A percentile compares a stretch with the other conserved stretches of the same genome.
phyloP scores from a whole-genome alignment of 2,329 filamentous ascomycete genomes.

The Pseudogymnoascus sp. region DNA sequence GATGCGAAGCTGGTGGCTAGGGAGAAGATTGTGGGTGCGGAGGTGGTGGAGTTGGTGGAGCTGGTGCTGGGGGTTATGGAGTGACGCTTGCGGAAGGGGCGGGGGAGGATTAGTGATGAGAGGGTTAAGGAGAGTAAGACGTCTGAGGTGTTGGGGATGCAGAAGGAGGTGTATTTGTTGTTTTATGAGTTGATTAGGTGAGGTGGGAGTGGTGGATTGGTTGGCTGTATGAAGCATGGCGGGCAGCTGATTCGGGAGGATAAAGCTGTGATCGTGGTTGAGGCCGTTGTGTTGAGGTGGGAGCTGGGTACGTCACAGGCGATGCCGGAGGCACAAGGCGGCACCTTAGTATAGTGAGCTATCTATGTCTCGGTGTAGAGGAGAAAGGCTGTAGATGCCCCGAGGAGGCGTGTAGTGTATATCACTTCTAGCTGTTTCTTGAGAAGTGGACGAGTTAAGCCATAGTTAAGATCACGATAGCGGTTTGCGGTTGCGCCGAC shows the following conservation, averaged over 20 bases:
- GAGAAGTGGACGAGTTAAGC: not conserved
- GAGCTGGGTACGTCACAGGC: not conserved
- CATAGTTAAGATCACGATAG: not conserved
- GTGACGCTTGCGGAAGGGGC: not conserved
- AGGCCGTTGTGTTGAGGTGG: not conserved
- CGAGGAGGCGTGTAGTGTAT: not conserved
- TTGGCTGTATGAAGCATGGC: not conserved
- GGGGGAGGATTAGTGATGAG: not conserved
- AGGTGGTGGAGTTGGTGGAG: not conserved
- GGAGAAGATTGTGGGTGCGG: not conserved
- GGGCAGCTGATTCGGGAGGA: not conserved
- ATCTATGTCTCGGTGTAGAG: not conserved
- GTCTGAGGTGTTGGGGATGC: constrained; percentile 82
- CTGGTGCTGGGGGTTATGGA: not conserved
- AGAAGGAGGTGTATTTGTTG: constrained; percentile 88
- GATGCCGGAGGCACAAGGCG: not conserved
- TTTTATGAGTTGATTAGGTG: constrained; percentile 76
- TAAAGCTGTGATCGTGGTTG: not conserved
- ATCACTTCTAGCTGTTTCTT: not conserved
- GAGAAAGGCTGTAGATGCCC: not conserved
- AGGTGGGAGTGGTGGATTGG: not conserved
- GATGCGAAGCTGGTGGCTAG: not conserved
- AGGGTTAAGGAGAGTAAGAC: constrained; percentile 90
- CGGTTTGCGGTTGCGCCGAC: not conserved
- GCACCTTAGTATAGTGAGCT: not conserved